Conservation (phyloP, 176 grass and related monocot genomes). For the Melocanna baccifera region DNA sequence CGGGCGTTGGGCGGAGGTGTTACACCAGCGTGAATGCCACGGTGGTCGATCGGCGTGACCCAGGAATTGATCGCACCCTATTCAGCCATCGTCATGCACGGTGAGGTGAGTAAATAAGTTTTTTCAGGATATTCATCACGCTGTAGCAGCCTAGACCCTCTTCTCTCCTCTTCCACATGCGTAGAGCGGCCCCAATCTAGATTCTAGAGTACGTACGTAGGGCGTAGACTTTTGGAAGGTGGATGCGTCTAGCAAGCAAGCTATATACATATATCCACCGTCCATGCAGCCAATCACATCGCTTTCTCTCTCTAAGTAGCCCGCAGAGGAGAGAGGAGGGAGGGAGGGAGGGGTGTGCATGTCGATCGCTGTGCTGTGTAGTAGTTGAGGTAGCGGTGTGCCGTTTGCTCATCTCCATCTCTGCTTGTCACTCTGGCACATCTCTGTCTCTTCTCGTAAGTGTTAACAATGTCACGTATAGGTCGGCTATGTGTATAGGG, state of each 20-base stretch:
- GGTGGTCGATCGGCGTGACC: neutral
- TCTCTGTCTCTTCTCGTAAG: conserved; percentile 31
- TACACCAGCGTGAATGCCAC: neutral
- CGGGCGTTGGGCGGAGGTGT: too few relatives aligned
- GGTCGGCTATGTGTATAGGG: conserved; percentile 26
- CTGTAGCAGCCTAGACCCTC: neutral
- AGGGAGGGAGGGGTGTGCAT: neutral
- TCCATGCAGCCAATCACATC: conserved; percentile 29
- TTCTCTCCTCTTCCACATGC: neutral
- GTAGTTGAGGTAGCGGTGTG: conserved; percentile 6
- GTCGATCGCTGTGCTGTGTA: conserved; percentile 10
- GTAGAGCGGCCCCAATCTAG: conserved; percentile 30
- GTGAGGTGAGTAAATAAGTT: conserved; percentile 13
- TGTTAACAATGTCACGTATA: conserved; percentile 23
- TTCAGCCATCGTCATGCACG: neutral
- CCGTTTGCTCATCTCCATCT: conserved; percentile 29
- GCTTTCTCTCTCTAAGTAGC: conserved; percentile 11
- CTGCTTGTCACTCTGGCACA: conserved; percentile 41
- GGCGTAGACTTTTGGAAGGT: conserved; percentile 22
- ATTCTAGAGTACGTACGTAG: neutral
- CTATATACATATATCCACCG: neutral
- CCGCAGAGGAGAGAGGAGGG: neutral
- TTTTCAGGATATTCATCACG: conserved; percentile 13
- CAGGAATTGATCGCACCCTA: neutral
- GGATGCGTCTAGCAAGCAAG: conserved; percentile 13